Evolutionary conservation across 192 early-diverging fungal species (phyloP).

Genomic region (Coemansia sp.): DNA sequence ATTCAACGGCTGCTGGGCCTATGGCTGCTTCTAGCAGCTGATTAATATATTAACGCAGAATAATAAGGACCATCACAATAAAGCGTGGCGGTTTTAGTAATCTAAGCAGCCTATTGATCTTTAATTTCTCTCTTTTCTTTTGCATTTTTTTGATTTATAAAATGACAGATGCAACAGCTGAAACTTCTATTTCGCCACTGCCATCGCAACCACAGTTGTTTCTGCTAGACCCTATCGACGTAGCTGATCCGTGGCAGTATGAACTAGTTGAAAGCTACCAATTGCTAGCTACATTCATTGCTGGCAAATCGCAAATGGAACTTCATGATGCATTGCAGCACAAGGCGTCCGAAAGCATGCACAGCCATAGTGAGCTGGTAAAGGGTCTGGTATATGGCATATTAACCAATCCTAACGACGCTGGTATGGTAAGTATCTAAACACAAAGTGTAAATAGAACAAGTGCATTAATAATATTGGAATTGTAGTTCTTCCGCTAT

Average conservation of each 20-base stretch:
- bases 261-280: slow-evolving; percentile 47
- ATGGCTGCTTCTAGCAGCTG: too few relatives aligned
- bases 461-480: background rate
- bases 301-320: slow-evolving; percentile 56
- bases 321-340: slow-evolving; percentile 63
- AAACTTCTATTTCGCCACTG: slow-evolving; percentile 19
- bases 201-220: slow-evolving; percentile 49
- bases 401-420: slow-evolving; percentile 47
- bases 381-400: slow-evolving; percentile 63
- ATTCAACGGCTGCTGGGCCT: too few relatives aligned
- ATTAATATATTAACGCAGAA: too few relatives aligned
- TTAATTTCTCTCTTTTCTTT: background rate
- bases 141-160: background rate
- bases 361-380: slow-evolving; percentile 51
- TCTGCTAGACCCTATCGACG: slow-evolving; percentile 48
- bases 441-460: background rate
- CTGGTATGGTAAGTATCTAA: slow-evolving; percentile 25
- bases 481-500: slow-evolving; percentile 53
- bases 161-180: background rate
- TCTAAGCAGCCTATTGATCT: too few relatives aligned
- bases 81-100: too few relatives aligned
- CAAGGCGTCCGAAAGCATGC: slow-evolving; percentile 55
- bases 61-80: too few relatives aligned
- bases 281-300: slow-evolving; percentile 21
- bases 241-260: slow-evolving; percentile 49